Evolutionary conservation across 768 basidiomycete species (phyloP), one percentile per base, ranked within the genome.

Genomic region (Cytidiella melzeri): DNA sequence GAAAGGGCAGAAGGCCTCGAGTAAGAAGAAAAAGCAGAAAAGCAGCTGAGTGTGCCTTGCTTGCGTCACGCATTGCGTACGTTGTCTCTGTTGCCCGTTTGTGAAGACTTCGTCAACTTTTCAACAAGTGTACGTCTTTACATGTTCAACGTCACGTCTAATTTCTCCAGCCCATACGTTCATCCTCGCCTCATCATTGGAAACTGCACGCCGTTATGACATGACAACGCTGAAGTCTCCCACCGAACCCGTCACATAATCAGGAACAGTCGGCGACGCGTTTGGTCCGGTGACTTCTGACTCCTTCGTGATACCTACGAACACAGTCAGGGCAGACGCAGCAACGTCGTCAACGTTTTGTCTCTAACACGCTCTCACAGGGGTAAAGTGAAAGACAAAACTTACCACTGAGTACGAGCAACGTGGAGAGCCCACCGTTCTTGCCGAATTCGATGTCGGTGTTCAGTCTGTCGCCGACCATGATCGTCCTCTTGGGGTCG

Each of bases 401-500:
- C 67, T 55, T 62, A 87, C 92, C 93, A n/a, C 91, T 93, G 57
- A 98, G 69, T 48, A 98, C 95, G 37, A 97, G 81, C 49, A 97
- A 72, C 0, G 95, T 97, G 15, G 85, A 66, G 19, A 96, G 74
- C 23, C 91, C 91, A 37, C 92, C 91, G 41, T 79, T 78, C 63
- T 89, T 77, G 43, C 95, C 96, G 60, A 98, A 99, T 45, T 87
- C 68, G 58, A 99, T 97, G 67, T 99, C 95, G 4, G 96, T 98
- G 64, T 90, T 87, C 56, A 99, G 75, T 52, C 95, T 80, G 69
- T 99, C 95, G 37, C 95, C 95, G 40, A 98, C 75, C 92, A 99
- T 97, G 64, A 98, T 81, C 13, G 94, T 93, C 45, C 83, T 73
- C 52, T 75, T 70, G 38, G 90, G 90, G 67, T 98, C 87, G 64